These are phyloP conservation scores for Sporothrix schenckii DNA, from an alignment of 2,329 filamentous ascomycete species.

Conservation along the genomic window DNA sequence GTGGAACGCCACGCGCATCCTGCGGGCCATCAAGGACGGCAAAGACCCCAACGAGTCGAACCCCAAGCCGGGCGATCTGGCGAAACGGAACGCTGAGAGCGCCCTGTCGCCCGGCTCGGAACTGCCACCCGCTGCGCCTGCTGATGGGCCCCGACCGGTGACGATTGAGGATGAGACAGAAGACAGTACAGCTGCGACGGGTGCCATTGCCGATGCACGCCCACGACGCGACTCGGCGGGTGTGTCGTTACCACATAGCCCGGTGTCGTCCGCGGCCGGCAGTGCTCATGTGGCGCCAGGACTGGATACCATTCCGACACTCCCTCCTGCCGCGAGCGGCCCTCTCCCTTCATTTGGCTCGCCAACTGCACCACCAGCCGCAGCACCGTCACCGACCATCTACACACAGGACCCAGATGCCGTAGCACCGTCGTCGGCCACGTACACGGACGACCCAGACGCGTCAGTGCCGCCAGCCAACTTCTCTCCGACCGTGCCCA, in stretches of 20 bases:
- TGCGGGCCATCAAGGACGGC: constrained; percentile 86
- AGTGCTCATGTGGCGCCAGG: constrained; percentile 31
- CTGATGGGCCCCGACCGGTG: constrained; percentile 45
- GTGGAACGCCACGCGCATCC: constrained; percentile 89
- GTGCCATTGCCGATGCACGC: neutral
- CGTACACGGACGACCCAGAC: constrained; percentile 28
- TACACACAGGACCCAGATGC: constrained; percentile 14
- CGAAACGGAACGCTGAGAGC: constrained; percentile 64
- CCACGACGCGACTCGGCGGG: constrained; percentile 41
- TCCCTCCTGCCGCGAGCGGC: constrained; percentile 8
- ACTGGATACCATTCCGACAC: neutral
- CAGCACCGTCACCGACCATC: constrained; percentile 32
- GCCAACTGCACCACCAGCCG: constrained; percentile 6
- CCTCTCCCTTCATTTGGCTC: neutral
- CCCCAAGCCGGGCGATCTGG: constrained; percentile 63
- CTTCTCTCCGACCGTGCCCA: constrained; percentile 28
- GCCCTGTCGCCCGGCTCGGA: constrained; percentile 47
- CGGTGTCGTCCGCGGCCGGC: constrained; percentile 43
- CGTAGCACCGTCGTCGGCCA: constrained; percentile 28
- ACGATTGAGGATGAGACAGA: constrained; percentile 60
- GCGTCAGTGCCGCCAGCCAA: neutral
- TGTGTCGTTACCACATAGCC: constrained; percentile 45
- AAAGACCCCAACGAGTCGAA: constrained; percentile 92
- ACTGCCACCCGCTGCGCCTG: constrained; percentile 31
- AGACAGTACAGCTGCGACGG: constrained; percentile 27